Base-by-base conservation (phyloP, 768 basidiomycete genomes). In the Podaxis carcinomalis region DNA sequence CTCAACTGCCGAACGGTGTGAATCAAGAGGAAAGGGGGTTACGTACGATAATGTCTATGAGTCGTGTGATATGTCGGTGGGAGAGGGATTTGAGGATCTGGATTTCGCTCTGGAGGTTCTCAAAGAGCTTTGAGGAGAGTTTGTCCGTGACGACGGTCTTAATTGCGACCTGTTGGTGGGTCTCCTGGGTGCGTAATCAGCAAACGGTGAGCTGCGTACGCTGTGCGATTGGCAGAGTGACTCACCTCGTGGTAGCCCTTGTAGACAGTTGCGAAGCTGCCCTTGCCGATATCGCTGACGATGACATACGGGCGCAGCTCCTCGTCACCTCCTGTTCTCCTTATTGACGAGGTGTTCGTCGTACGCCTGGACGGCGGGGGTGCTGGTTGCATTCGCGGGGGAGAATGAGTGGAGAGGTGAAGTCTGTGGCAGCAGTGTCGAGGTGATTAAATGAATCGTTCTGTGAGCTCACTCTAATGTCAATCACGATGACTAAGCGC, bases 71-170 rank as follows among this genome's bases (percentile, higher is more conserved):
- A 75, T 98, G 94, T 46, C 91, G 80, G 73, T 99, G 95, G 4
- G 89, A 91, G 54, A 98, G 83, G 1, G 88, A 87, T 78, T 98
- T 98, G 68, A 98, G 85, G 64, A 99, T 98, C 64, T 93, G 88
- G 61, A 98, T 98, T 80, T 99, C 97, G 67, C 91, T 92, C 72
- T 97, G 94, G n/a, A 98, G 84, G 70, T 98, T 98, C 77, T 98
- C 95, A 61, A 98, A 87, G 16, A 98, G 83, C 75, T 98, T 99
- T 13, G 91, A 79, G 37, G 89, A 94, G 39, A 99, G 84, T 66
- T 88, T 92, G 69, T 90, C 86, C 55, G 89, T 86, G 62, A 90
- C 88, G 57, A 99, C 93, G 6, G 94, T 92, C 80, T 99, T 98
- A 76, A 99, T 89, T 6, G 97, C 97, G 39, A 98, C 91, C 52